phyloP scores from a whole-genome alignment of 495 filamentous ascomycete species.

The Annulohypoxylon maeteangense region DNA sequence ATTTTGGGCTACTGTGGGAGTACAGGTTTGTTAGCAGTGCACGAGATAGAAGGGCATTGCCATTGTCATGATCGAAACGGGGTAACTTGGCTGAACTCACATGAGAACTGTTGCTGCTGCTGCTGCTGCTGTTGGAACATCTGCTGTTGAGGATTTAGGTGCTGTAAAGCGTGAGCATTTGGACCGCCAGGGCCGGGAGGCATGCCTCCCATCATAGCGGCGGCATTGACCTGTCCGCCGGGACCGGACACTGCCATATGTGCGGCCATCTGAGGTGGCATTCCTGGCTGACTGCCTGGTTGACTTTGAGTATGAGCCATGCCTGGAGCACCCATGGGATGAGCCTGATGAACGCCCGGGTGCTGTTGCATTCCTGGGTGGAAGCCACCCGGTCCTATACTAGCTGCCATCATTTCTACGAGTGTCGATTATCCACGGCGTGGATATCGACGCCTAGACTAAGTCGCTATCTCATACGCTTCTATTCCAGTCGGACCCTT shows the following conservation, averaged over 20 bases:
- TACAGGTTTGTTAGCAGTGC: conserved; percentile 26
- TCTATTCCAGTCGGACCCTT: neutral
- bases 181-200: conserved; percentile 75
- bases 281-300: conserved; percentile 71
- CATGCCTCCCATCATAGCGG: conserved; percentile 81
- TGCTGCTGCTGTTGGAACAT: conserved; percentile 66
- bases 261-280: conserved; percentile 75
- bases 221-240: conserved; percentile 80
- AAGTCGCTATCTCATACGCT: conserved; percentile 59
- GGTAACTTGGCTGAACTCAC: conserved; percentile 9
- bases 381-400: conserved; percentile 72
- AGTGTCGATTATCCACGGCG: conserved; percentile 61
- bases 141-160: conserved; percentile 74
- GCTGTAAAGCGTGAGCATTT: conserved; percentile 81
- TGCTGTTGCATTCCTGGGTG: conserved; percentile 80
- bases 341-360: conserved; percentile 76
- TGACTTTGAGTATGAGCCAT: conserved; percentile 72
- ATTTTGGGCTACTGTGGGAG: conserved; percentile 57
- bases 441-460: conserved; percentile 58
- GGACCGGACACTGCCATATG: conserved; percentile 88
- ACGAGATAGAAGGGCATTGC: neutral
- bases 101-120: conserved; percentile 54
- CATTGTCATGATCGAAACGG: neutral
- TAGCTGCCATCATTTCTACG: conserved; percentile 68
- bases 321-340: conserved; percentile 72